phyloP scores from a whole-genome alignment of 116 monocot species.

The Dioscorea cayenensis region DNA sequence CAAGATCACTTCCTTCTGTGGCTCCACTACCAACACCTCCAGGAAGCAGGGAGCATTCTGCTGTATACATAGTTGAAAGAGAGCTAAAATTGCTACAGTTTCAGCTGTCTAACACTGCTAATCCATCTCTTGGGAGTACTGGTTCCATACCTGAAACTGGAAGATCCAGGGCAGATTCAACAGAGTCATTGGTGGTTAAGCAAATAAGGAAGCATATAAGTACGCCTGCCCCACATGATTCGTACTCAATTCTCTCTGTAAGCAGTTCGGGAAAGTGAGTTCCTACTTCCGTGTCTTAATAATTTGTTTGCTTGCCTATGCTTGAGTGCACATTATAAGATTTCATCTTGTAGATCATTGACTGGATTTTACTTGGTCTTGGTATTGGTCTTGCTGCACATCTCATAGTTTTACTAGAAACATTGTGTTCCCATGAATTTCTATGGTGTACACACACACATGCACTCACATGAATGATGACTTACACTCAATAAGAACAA shows the following conservation, averaged over 20 bases:
- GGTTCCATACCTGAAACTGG: slow-evolving; percentile 52
- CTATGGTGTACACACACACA: too few species aligned
- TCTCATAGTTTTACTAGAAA: too few species aligned
- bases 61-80: slow-evolving; percentile 96
- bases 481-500: too few species aligned
- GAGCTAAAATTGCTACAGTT: slow-evolving; percentile 94
- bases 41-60: slow-evolving; percentile 84
- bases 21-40: slow-evolving; percentile 74
- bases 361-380: too few species aligned
- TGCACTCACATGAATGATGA: too few species aligned
- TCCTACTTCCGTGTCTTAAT: neutral
- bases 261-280: slow-evolving; percentile 99
- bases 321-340: too few species aligned
- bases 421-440: too few species aligned
- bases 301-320: neutral
- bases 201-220: slow-evolving; percentile 94
- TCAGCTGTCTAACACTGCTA: slow-evolving; percentile 84
- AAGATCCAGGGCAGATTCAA: slow-evolving; percentile 52
- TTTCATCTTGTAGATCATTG: too few species aligned
- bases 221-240: slow-evolving; percentile 98
- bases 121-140: slow-evolving; percentile 63
- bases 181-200: slow-evolving; percentile 75
- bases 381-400: too few species aligned
- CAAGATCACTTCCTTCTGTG: slow-evolving; percentile 91
- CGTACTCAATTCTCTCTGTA: slow-evolving; percentile 92